Conservation (phyloP, 208 protist species). For the Trypanosoma platydactyli region DNA sequence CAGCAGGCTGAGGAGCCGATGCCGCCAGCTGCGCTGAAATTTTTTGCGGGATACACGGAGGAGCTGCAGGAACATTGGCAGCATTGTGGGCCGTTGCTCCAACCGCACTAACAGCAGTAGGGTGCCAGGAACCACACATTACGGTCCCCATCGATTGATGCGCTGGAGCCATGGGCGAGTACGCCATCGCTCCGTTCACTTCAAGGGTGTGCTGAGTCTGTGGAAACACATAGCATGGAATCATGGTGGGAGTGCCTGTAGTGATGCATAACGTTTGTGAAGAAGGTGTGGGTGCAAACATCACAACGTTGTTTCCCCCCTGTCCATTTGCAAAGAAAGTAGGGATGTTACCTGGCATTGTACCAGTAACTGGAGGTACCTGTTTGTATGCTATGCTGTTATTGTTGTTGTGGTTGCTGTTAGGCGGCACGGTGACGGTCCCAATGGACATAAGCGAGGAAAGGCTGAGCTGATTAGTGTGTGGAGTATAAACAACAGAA, state of each 20-base stretch:
- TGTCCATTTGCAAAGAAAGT: conserved; percentile 34
- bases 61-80: background rate
- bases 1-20: conserved; percentile 1
- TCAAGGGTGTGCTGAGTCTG: conserved; percentile 21
- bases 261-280: conserved; percentile 14
- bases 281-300: conserved; percentile 27
- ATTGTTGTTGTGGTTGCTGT: conserved; percentile 16
- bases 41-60: background rate
- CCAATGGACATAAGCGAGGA: conserved; percentile 22
- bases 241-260: background rate
- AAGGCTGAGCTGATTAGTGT: conserved; percentile 19
- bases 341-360: conserved; percentile 13
- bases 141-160: conserved; percentile 20
- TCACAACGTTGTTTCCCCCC: conserved; percentile 21
- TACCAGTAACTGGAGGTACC: conserved; percentile 25
- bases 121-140: conserved; percentile 18
- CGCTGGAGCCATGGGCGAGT: conserved; percentile 13
- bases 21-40: background rate
- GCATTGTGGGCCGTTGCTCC: conserved; percentile 15
- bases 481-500: conserved; percentile 18
- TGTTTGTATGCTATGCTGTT: conserved; percentile 14
- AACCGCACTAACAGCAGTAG: background rate
- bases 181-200: conserved; percentile 17
- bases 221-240: conserved; percentile 22
- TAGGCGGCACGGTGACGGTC: conserved; percentile 20